phyloP scores from a whole-genome alignment of 495 filamentous ascomycete genomes.

The Sporormia fimetaria region DNA sequence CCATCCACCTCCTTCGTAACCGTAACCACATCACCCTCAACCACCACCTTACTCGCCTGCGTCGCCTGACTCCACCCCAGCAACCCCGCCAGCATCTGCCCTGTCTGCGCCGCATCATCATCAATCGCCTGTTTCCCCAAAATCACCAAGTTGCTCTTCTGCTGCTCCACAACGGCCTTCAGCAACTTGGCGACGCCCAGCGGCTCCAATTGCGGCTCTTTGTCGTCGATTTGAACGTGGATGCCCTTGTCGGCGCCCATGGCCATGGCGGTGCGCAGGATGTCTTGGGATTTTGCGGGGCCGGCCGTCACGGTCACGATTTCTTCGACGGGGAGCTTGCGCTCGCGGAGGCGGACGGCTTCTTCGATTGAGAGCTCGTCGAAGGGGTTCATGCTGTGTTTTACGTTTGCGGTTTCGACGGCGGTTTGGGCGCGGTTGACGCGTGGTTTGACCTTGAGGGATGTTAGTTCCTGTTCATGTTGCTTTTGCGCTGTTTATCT shows the following conservation, averaged over 20 bases:
- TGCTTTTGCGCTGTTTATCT: constrained; percentile 1
- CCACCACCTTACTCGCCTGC: constrained; percentile 70
- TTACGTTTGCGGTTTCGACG: constrained; percentile 82
- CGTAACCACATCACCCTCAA: constrained; percentile 51
- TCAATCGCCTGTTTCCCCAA: constrained; percentile 97
- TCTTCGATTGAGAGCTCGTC: constrained; percentile 97
- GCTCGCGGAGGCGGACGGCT: constrained; percentile 83
- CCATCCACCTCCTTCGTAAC: constrained; percentile 92
- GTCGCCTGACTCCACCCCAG: constrained; percentile 90
- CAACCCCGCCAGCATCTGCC: constrained; percentile 92
- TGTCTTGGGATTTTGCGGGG: constrained; percentile 72
- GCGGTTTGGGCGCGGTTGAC: constrained; percentile 93
- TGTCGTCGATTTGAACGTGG: constrained; percentile 60
- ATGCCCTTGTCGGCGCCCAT: constrained; percentile 93
- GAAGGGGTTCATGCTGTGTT: constrained; percentile 98
- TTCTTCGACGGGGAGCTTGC: constrained; percentile 59
- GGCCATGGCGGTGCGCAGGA: constrained; percentile 90
- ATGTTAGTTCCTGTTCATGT: too few relatives aligned
- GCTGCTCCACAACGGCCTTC: constrained; percentile 58
- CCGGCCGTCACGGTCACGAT: constrained; percentile 85
- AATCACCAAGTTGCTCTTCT: constrained; percentile 83
- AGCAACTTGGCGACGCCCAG: constrained; percentile 84
- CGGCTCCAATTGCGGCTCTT: constrained; percentile 63
- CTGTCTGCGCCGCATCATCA: constrained; percentile 90
- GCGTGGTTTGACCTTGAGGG: constrained; percentile 80